Evolutionary conservation across 176 grass and related monocot species (phyloP).

Genomic region (Areca catechu): DNA sequence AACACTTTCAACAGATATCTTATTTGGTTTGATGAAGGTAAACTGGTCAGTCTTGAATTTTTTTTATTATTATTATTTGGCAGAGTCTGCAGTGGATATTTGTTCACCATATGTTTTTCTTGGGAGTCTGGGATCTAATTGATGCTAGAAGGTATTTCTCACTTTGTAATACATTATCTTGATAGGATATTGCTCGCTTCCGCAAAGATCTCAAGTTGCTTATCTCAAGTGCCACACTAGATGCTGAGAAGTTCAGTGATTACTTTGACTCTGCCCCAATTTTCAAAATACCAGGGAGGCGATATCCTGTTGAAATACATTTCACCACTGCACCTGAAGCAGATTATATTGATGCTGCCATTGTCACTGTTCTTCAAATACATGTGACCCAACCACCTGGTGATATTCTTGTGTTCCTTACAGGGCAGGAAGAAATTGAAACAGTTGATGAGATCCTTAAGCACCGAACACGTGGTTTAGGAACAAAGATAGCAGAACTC

Average conservation of each 20-base stretch:
- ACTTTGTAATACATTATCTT: conserved; percentile 10
- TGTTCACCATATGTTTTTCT: no score
- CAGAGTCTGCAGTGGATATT: no score
- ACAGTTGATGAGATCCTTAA: conserved; percentile 96
- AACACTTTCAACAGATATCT: conserved; percentile 85
- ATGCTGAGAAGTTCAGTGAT: conserved; percentile 92
- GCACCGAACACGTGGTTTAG: conserved; percentile 75
- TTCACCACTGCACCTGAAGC: conserved; percentile 93
- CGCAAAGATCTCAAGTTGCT: conserved; percentile 80
- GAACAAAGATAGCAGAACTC: conserved; percentile 87
- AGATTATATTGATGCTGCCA: conserved; percentile 92
- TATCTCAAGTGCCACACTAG: conserved; percentile 94
- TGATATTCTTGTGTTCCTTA: conserved; percentile 88
- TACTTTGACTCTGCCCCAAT: conserved; percentile 84
- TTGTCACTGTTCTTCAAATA: conserved; percentile 90
- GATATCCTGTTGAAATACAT: conserved; percentile 77
- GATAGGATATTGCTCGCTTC: conserved; percentile 78
- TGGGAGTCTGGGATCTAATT: no score
- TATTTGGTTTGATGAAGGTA: conserved; percentile 96
- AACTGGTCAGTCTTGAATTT: neutral
- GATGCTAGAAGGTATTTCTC: no score
- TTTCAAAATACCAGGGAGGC: conserved; percentile 86
- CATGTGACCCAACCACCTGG: conserved; percentile 81
- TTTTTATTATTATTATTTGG: no score
- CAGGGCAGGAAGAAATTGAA: conserved; percentile 93